These are phyloP conservation scores for Ascomycota sp. DNA, from an alignment of 2,329 filamentous ascomycete genomes.

Conservation along the genomic window DNA sequence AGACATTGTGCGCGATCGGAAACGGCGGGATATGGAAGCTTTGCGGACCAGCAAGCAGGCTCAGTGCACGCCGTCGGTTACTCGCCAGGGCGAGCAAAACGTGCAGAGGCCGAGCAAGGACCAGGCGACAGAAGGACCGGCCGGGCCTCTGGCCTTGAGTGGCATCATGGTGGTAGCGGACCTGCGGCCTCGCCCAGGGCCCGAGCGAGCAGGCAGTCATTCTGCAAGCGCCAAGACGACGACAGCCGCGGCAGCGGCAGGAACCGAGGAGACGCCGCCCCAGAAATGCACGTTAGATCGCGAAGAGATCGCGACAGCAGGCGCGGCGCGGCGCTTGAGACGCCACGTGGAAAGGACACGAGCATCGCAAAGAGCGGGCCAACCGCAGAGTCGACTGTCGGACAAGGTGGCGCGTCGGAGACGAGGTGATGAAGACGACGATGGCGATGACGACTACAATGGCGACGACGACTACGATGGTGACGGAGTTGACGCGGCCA, in stretches of 20 bases:
- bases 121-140: background rate
- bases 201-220: too few species aligned
- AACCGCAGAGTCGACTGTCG: conserved; percentile 11
- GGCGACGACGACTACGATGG: conserved; percentile 4
- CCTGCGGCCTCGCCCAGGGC: too few species aligned
- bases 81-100: background rate
- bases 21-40: conserved; percentile 19
- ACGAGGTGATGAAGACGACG: background rate
- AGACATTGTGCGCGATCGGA: conserved; percentile 19
- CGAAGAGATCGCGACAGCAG: too few species aligned
- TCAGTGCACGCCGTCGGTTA: too few species aligned
- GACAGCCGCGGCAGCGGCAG: too few species aligned
- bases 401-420: conserved; percentile 8
- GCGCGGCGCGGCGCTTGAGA: too few species aligned
- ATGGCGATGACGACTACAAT: background rate
- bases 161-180: conserved; percentile 20
- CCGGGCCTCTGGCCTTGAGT: conserved; percentile 9
- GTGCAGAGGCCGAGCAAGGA: background rate
- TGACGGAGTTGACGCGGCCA: too few species aligned
- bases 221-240: too few species aligned
- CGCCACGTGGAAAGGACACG: too few species aligned
- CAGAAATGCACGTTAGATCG: too few species aligned
- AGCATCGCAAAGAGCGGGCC: too few species aligned
- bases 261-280: too few species aligned
- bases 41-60: conserved; percentile 7